Evolutionary conservation across 2,329 filamentous ascomycete genomes (phyloP), one percentile per base, ranked within the genome.

Genomic region (Phaeosphaeriaceae sp.): DNA sequence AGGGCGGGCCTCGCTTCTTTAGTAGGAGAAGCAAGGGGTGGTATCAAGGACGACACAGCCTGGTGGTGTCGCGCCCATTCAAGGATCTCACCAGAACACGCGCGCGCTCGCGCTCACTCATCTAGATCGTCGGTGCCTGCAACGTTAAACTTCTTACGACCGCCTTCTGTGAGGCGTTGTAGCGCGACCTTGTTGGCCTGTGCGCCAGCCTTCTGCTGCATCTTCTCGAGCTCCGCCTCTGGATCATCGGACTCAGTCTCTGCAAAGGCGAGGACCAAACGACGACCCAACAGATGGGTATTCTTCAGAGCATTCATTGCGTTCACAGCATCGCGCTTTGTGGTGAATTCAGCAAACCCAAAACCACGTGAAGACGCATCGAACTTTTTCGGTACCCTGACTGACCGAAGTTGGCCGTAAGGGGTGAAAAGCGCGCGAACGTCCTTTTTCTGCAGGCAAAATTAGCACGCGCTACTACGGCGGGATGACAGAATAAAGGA

Each of bases 331-430:
- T 99, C 95, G 66, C 91, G 90, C 63, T 92, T 86, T 63, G 92
- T 97, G 63, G 93, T 89, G 79, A 98, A 99, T 75, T 98, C 93
- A 48, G 93, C 94, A 83, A 99, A 99, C 54, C 93, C 95, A 80
- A 97, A 99, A 57, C 95, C 95, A 79, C 94, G 90, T 71, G 93
- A 89, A 53, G 88, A 88, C 68, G 89, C 88, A 81, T 96, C 92
- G 78, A 97, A 94, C 79, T 97, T 98, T 82, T 96, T 93, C 53
- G 95, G 95, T 72, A 99, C 87, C 63, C 95, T 91, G 60, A 99
- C 92, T 53, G 93, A 94, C 72, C 92, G 90, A 62, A 99, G 87
- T 76, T 97, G 90, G 47, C 95, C 96, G 79, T 97, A 98, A 36
- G 92, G 89, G 61, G 91, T 88, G 76, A 98, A 93, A 44, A 98